Evolutionary conservation across 306 rosid genomes (phyloP), one percentile per base, ranked within the genome.

Genomic region (Vigna mungo): DNA sequence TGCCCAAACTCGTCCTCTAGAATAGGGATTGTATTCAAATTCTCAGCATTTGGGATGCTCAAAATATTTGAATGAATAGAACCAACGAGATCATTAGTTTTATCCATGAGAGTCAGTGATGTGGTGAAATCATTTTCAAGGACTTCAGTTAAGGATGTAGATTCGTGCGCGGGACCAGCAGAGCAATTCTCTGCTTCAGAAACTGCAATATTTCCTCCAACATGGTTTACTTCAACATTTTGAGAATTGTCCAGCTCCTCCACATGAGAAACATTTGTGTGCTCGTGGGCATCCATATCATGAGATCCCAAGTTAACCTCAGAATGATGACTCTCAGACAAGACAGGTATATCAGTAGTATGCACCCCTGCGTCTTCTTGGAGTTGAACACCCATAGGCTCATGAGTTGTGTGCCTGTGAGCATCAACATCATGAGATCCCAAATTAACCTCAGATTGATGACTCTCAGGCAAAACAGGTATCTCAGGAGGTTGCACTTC

Each of bases 291-390:
- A 37, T 68, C 79, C 81, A 56, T 62, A 75, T 88, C 85, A 77
- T 70, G 86, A 76, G 86, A 87, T 67, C 68, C 89, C 36, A 72
- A 54, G 51, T 86, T 74, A 75, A 74, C 81, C 76, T 86, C 87
- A 54, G 60, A 54, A 2, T 54, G 60, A 20, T 54, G 80, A 72
- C 68, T 68, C 79, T 86, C 85, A 1, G 70, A 56, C 70, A 78
- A 84, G 73, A 64, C 20, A 59, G 86, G 72, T 37, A 74, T 13
- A 41, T 80, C 84, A 70, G 80, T 76, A 81, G 82, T 74, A 68
- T 78, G 89, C 12, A 72, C 81, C 78, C 87, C 92, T 11, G 73
- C 59, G 76, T 85, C 84, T 79, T 79, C 84, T 85, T 80, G 87
- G 77, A 27, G 71, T 71, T 73, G 81, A 75, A 62, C 79, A 9